Base-by-base conservation (phyloP, 257 asterid genomes). In the Jaltomata sinuosa region DNA sequence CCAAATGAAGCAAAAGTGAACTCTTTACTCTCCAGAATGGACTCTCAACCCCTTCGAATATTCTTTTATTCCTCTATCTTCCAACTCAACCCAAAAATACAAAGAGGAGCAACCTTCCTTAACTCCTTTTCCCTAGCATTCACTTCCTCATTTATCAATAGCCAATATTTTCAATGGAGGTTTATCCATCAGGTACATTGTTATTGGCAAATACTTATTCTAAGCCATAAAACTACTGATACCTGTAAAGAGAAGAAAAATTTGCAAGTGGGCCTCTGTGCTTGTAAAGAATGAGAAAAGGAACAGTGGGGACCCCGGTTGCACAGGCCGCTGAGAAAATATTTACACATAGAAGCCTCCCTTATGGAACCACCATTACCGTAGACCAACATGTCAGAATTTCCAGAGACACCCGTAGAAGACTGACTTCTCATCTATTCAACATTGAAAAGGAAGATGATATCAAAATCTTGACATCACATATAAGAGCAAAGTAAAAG, bases 191-290 rank as follows among this genome's bases (percentile, higher is more conserved):
- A 62, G 32, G 34, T 31, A 62, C 71, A 27, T 32, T 65, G 45
- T 65, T 16, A 15, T 25, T 0, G 40, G 53, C 40, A 74, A 74
- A 45, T 45, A 27, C 81, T 68, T 1, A 19, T 45, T 38, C 27
- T 15, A 74, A 45, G 81, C 59, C 59, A 25, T 57, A 53, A 52
- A 64, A 65, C 69, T 52, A 62, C 11, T 25, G 11, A 59, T 93
- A 96, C 99, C 99, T 96, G 92, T 87, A 96, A 88, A 49, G 98
- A 93, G 93, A 93, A 92, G 87, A 93, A 89, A 90, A 96, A 96
- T 36, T 90, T 96, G 94, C 99, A 96, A 59, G 69, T 81, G 10
- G 97, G 95, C 76, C 52, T 90, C 85, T 89, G 88, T 80, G 95
- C 92, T 84, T 85, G 85, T 72, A 89, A 87, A 59, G 98, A 91